Conservation (phyloP, 2,329 filamentous ascomycete genomes). For the Rhinocladiella similis region DNA sequence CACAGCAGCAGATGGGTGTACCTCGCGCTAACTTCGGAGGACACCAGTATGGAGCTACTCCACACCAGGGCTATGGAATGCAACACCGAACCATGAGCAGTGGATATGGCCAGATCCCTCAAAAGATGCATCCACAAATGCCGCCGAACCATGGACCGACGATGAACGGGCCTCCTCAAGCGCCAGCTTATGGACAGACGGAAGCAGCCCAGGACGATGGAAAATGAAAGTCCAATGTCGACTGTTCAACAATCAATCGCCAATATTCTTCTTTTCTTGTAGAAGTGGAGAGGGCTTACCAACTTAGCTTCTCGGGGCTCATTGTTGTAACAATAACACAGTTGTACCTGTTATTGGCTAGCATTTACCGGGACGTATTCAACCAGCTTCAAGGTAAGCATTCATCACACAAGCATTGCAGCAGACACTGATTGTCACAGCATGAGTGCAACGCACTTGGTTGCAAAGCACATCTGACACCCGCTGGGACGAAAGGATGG, state of each 20-base stretch:
- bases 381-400: not conserved
- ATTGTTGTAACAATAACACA: too few relatives aligned
- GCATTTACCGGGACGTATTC: not conserved
- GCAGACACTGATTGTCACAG: not conserved
- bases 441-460: too few relatives aligned
- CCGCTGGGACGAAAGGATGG: too few relatives aligned
- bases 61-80: constrained; percentile 63
- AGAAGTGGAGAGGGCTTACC: not conserved
- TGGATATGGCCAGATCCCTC: constrained; percentile 52
- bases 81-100: constrained; percentile 58
- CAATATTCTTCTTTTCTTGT: not conserved
- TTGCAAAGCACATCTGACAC: too few relatives aligned
- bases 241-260: not conserved
- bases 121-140: constrained; percentile 44
- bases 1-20: constrained; percentile 69
- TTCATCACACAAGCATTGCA: not conserved
- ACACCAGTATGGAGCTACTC: constrained; percentile 66
- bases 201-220: constrained; percentile 24
- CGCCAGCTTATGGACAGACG: constrained; percentile 22
- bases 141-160: constrained; percentile 29
- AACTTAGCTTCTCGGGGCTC: too few relatives aligned
- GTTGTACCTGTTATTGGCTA: too few relatives aligned
- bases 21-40: constrained; percentile 61
- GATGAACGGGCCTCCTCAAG: constrained; percentile 28
- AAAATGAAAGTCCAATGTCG: constrained; percentile 16